These are phyloP conservation scores for Alternaria atra DNA, from an alignment of 2,329 filamentous ascomycete genomes.

Conservation along the genomic window DNA sequence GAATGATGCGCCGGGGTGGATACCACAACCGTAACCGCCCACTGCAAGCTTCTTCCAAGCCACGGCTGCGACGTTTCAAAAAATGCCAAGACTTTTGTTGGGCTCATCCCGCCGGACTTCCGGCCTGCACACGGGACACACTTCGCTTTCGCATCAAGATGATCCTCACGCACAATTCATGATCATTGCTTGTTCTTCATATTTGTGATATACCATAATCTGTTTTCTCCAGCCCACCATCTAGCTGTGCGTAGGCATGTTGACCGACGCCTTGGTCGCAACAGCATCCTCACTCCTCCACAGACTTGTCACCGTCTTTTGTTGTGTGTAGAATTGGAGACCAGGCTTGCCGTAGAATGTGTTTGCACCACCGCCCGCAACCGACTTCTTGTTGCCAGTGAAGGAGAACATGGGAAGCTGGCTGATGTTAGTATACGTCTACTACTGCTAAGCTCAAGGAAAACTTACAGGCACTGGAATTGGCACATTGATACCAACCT, in stretches of 20 bases:
- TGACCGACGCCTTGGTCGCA: constrained; percentile 82
- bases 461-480: constrained; percentile 67
- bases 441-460: not conserved
- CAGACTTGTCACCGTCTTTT: constrained; percentile 94
- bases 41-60: not conserved
- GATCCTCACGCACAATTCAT: not conserved
- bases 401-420: constrained; percentile 69
- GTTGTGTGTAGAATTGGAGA: constrained; percentile 93
- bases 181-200: not conserved
- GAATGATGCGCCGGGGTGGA: constrained; percentile 1
- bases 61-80: not conserved
- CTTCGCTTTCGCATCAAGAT: not conserved
- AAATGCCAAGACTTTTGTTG: not conserved
- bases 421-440: constrained; percentile 13
- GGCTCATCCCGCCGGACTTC: not conserved
- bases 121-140: not conserved
- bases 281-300: constrained; percentile 89
- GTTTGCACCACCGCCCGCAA: constrained; percentile 89
- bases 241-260: constrained; percentile 78
- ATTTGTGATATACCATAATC: not conserved
- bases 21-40: not conserved
- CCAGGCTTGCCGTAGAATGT: constrained; percentile 96
- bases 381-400: constrained; percentile 80
- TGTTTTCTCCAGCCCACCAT: not conserved
- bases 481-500: constrained; percentile 86